Conservation (phyloP, 129 eudicot species). For the Escallonia herrerae region DNA sequence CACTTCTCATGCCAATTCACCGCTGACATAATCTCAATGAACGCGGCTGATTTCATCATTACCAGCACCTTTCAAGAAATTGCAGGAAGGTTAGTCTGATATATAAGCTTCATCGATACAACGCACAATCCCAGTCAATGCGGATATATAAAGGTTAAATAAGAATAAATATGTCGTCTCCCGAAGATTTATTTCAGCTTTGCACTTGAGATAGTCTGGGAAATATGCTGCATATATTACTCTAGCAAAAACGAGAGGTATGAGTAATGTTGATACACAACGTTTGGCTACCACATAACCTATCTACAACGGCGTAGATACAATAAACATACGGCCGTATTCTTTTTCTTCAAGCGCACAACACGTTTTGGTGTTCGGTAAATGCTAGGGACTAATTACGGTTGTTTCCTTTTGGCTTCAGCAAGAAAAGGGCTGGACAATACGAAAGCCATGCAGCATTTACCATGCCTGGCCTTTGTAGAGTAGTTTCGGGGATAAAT, state of each 20-base stretch:
- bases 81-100: conserved; percentile 73
- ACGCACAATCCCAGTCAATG: too few relatives aligned
- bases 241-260: too few relatives aligned
- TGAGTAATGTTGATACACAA: too few relatives aligned
- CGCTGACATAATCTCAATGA: conserved; percentile 81
- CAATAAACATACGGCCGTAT: not conserved
- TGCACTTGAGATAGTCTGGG: too few relatives aligned
- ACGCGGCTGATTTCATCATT: conserved; percentile 73
- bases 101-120: too few relatives aligned
- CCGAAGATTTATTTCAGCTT: too few relatives aligned
- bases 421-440: conserved; percentile 70
- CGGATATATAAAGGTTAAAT: too few relatives aligned
- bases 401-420: conserved; percentile 19
- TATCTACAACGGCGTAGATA: too few relatives aligned
- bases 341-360: not conserved
- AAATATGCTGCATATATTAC: too few relatives aligned
- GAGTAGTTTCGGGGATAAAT: conserved; percentile 77
- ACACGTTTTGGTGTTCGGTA: not conserved
- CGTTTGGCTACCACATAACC: too few relatives aligned
- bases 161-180: too few relatives aligned
- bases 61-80: conserved; percentile 93
- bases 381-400: not conserved
- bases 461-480: conserved; percentile 84
- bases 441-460: conserved; percentile 73
- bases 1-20: conserved; percentile 87